These are phyloP conservation scores for Phytophthora parvispora DNA, from an alignment of 352 stramenopile species.

Conservation along the genomic window DNA sequence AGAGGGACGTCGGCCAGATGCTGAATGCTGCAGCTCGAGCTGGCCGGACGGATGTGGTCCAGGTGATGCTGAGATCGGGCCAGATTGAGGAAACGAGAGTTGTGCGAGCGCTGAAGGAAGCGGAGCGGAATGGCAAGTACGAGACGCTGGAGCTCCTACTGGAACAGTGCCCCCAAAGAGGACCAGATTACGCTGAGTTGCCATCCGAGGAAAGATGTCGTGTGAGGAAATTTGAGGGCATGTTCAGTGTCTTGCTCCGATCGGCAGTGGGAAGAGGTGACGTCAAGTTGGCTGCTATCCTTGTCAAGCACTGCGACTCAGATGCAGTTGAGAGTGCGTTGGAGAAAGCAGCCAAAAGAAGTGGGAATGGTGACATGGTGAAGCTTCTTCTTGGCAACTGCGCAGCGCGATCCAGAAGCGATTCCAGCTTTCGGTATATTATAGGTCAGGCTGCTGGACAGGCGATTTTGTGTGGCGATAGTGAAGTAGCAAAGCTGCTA, in stretches of 20 bases:
- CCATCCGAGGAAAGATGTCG: neutral
- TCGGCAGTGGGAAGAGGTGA: neutral
- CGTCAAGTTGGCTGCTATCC: neutral
- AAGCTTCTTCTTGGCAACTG: conserved; percentile 1
- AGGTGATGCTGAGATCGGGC: neutral
- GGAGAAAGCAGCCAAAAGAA: neutral
- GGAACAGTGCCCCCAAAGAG: neutral
- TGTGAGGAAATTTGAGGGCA: neutral
- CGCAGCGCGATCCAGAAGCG: neutral
- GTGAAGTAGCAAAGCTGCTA: neutral
- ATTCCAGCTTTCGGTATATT: neutral
- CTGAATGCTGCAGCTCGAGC: neutral
- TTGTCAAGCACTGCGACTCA: neutral
- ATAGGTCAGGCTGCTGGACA: neutral
- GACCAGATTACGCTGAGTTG: neutral
- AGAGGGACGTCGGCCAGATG: neutral
- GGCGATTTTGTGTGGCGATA: neutral
- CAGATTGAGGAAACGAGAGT: neutral
- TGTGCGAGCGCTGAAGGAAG: neutral
- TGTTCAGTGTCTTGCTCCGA: neutral
- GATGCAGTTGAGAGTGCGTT: neutral
- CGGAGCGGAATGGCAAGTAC: neutral
- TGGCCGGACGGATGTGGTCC: neutral
- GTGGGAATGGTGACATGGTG: neutral
- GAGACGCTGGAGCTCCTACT: neutral